phyloP scores from a whole-genome alignment of 2,329 filamentous ascomycete genomes.

The Ophiocordyceps camponoti-leonardi region DNA sequence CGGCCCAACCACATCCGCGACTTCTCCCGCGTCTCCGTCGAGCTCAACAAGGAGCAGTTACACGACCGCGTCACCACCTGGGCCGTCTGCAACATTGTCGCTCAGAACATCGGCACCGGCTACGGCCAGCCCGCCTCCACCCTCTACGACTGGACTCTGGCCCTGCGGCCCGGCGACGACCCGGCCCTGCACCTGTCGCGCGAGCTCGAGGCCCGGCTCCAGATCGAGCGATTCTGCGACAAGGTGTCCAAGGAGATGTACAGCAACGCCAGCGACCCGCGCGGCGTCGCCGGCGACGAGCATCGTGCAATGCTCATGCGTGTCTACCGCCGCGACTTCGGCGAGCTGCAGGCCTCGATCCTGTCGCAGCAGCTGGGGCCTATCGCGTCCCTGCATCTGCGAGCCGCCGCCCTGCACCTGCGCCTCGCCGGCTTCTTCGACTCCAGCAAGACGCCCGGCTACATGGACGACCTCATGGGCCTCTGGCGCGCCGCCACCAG shows the following conservation, averaged over 20 bases:
- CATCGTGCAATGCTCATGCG: slow-evolving; percentile 49
- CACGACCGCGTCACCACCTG: slow-evolving; percentile 65
- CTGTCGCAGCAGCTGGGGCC: slow-evolving; percentile 39
- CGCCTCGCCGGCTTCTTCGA: slow-evolving; percentile 70
- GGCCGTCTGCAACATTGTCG: slow-evolving; percentile 74
- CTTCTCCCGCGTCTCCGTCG: slow-evolving; percentile 58
- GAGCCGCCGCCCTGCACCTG: slow-evolving; percentile 58
- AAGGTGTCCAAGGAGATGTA: slow-evolving; percentile 68
- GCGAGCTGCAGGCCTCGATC: slow-evolving; percentile 44
- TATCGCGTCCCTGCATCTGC: slow-evolving; percentile 48
- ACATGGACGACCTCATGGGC: slow-evolving; percentile 57
- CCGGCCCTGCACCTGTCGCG: slow-evolving; percentile 39
- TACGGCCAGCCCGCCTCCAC: slow-evolving; percentile 69
- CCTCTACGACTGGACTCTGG: slow-evolving; percentile 59
- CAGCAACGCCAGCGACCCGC: slow-evolving; percentile 56
- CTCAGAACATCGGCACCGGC: slow-evolving; percentile 66
- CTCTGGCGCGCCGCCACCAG: slow-evolving; percentile 55
- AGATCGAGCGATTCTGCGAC: slow-evolving; percentile 60
- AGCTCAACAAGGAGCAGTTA: slow-evolving; percentile 63
- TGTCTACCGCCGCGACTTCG: slow-evolving; percentile 47
- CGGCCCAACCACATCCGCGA: slow-evolving; percentile 69
- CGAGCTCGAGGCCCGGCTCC: slow-evolving; percentile 50
- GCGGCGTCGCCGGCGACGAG: slow-evolving; percentile 51
- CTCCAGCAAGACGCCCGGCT: slow-evolving; percentile 52
- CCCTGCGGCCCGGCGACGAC: slow-evolving; percentile 39